Evolutionary conservation across 768 basidiomycete genomes (phyloP).

Genomic region (Lepiota brunneoincarnata): DNA sequence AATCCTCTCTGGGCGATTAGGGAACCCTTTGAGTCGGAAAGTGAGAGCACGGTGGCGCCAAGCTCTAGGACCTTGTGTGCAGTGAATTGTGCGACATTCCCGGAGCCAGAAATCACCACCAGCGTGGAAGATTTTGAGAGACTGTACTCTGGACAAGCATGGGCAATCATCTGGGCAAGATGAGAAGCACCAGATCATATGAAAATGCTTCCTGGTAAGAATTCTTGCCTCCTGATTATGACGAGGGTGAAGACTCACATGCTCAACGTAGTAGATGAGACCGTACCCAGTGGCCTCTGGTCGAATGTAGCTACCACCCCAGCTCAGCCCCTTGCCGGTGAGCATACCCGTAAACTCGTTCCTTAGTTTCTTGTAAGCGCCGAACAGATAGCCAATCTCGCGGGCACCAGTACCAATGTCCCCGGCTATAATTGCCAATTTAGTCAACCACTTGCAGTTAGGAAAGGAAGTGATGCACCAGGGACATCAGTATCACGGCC

Average conservation of each 20-base stretch:
- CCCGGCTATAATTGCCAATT: conserved; percentile 36
- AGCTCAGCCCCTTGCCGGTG: conserved; percentile 67
- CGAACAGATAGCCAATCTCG: conserved; percentile 76
- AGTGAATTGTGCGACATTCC: conserved; percentile 76
- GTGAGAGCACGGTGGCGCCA: conserved; percentile 65
- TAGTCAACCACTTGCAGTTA: neutral
- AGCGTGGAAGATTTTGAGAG: conserved; percentile 42
- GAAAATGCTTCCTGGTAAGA: neutral
- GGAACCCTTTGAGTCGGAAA: conserved; percentile 74
- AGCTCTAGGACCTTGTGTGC: conserved; percentile 77
- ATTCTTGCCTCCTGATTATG: neutral
- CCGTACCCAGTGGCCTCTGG: conserved; percentile 76
- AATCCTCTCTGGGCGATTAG: conserved; percentile 59
- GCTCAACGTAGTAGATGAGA: conserved; percentile 73
- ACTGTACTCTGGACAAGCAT: conserved; percentile 55
- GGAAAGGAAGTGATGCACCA: conserved; percentile 25
- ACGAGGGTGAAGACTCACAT: conserved; percentile 40
- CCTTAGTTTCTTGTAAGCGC: conserved; percentile 71
- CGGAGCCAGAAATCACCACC: conserved; percentile 62
- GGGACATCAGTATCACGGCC: conserved; percentile 76
- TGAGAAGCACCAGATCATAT: neutral
- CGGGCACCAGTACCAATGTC: conserved; percentile 76
- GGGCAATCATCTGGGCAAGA: conserved; percentile 48
- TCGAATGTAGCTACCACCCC: conserved; percentile 73
- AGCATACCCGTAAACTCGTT: conserved; percentile 73